A percentile compares a stretch with the other conserved stretches of the same genome.
Evolutionary conservation across 495 filamentous ascomycete genomes (phyloP).

Genomic region (Peziza echinospora): DNA sequence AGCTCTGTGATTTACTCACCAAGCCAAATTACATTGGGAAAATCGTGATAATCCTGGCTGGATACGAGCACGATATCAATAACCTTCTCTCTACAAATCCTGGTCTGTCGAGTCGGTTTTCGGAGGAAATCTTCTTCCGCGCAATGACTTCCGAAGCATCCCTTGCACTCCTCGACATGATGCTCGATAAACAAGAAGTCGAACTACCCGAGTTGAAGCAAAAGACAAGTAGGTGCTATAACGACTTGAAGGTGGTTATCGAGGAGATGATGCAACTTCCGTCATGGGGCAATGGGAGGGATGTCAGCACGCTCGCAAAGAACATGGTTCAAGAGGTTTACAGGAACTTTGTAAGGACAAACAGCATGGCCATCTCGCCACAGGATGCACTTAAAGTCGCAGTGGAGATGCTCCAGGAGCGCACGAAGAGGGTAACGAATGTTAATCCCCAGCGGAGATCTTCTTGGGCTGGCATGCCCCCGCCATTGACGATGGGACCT

Average conservation of each 20-base stretch:
- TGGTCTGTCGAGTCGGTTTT: constrained; percentile 38
- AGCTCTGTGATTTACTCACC: constrained; percentile 47
- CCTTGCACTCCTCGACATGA: constrained; percentile 23
- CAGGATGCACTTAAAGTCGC: constrained; percentile 5
- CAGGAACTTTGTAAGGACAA: constrained; percentile 5
- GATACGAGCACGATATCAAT: constrained; percentile 52
- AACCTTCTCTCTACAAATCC: constrained; percentile 40
- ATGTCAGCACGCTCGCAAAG: constrained; percentile 24
- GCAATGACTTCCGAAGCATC: constrained; percentile 26
- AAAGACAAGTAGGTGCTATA: background rate
- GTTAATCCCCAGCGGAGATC: background rate
- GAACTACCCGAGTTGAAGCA: constrained; percentile 2
- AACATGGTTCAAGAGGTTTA: constrained; percentile 8
- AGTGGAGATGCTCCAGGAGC: constrained; percentile 21
- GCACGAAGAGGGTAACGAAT: constrained; percentile 18
- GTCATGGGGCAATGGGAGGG: constrained; percentile 27
- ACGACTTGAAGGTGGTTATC: constrained; percentile 1
- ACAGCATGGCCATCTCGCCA: constrained; percentile 5
- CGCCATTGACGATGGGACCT: background rate
- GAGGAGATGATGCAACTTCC: constrained; percentile 6
- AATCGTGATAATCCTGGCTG: constrained; percentile 52
- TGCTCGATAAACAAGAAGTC: constrained; percentile 8
- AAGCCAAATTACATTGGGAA: constrained; percentile 40
- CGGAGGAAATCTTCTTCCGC: constrained; percentile 33
- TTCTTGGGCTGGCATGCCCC: no score